These are phyloP conservation scores for Aeminium ludgeri DNA, from an alignment of 495 filamentous ascomycete genomes.

Conservation along the genomic window DNA sequence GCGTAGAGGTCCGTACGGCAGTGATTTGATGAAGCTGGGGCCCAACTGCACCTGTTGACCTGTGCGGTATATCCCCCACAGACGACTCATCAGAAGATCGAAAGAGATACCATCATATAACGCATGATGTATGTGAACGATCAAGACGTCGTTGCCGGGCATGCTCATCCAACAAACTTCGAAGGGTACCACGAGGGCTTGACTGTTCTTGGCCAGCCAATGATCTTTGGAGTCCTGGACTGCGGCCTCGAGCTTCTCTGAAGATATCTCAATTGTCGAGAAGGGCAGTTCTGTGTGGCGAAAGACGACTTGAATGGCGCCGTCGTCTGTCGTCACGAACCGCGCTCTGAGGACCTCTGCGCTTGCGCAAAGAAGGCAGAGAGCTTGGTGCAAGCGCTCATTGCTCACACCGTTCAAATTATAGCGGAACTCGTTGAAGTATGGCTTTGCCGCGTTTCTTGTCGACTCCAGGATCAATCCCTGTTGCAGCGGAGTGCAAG, in stretches of 20 bases:
- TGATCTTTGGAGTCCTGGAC: conserved; percentile 19
- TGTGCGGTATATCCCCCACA: conserved; percentile 32
- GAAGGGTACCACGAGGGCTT: conserved; percentile 24
- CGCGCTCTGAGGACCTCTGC: conserved; percentile 46
- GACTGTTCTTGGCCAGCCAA: conserved; percentile 30
- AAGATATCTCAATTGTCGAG: conserved; percentile 22
- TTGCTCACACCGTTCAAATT: conserved; percentile 30
- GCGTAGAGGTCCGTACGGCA: conserved; percentile 42
- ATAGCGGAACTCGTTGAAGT: conserved; percentile 56
- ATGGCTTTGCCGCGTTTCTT: conserved; percentile 35
- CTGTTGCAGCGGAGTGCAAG: conserved; percentile 64
- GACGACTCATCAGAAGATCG: conserved; percentile 40
- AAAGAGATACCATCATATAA: conserved; percentile 80
- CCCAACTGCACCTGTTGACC: conserved; percentile 14
- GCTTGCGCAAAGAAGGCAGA: conserved; percentile 29
- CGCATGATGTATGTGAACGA: conserved; percentile 62
- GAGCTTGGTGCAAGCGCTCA: conserved; percentile 32
- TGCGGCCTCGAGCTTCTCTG: conserved; percentile 19
- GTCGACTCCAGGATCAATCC: conserved; percentile 61
- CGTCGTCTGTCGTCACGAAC: conserved; percentile 50
- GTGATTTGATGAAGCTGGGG: conserved; percentile 34
- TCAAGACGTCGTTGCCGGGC: conserved; percentile 25
- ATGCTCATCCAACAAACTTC: conserved; percentile 29
- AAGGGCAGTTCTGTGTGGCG: conserved; percentile 32
- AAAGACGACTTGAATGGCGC: conserved; percentile 52